A percentile compares a stretch with the other conserved stretches of the same genome.
Conservation (phyloP, 2,329 filamentous ascomycete genomes). For the Curvularia eragrostidis region DNA sequence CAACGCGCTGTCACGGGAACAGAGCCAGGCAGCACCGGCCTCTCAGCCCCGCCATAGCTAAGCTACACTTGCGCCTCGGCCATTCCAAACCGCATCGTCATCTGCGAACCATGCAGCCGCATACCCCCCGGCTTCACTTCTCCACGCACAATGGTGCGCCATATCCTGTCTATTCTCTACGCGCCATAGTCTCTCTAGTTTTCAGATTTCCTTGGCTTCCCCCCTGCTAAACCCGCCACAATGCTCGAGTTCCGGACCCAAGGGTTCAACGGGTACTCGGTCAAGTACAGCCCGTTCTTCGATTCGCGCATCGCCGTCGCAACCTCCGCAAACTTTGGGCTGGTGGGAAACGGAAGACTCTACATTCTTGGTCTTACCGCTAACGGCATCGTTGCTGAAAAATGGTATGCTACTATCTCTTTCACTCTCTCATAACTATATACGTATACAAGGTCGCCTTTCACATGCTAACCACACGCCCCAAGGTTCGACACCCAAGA, state of each 20-base stretch:
- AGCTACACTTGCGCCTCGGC: conserved; percentile 30
- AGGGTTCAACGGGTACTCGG: conserved; percentile 94
- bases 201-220: not conserved
- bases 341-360: conserved; percentile 92
- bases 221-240: conserved; percentile 25
- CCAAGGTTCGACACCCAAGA: conserved; percentile 93
- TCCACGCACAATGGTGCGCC: conserved; percentile 28
- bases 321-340: conserved; percentile 91
- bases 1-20: conserved; percentile 28
- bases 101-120: conserved; percentile 25
- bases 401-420: conserved; percentile 66
- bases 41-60: conserved; percentile 28
- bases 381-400: conserved; percentile 82
- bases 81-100: conserved; percentile 24
- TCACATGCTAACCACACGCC: conserved; percentile 18
- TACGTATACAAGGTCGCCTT: not conserved
- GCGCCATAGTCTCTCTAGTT: conserved; percentile 18
- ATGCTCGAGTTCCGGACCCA: conserved; percentile 96
- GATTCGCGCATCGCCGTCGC: conserved; percentile 92
- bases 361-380: conserved; percentile 84
- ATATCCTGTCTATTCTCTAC: conserved; percentile 9
- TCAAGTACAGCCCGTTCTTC: conserved; percentile 98
- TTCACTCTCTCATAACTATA: not conserved
- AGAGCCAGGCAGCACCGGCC: conserved; percentile 3
- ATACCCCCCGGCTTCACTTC: conserved; percentile 22